A percentile compares a stretch with the other conserved stretches of the same genome.
phyloP scores from a whole-genome alignment of 371 early-diverging fungal species.

The Syncephalastrum contaminatum region DNA sequence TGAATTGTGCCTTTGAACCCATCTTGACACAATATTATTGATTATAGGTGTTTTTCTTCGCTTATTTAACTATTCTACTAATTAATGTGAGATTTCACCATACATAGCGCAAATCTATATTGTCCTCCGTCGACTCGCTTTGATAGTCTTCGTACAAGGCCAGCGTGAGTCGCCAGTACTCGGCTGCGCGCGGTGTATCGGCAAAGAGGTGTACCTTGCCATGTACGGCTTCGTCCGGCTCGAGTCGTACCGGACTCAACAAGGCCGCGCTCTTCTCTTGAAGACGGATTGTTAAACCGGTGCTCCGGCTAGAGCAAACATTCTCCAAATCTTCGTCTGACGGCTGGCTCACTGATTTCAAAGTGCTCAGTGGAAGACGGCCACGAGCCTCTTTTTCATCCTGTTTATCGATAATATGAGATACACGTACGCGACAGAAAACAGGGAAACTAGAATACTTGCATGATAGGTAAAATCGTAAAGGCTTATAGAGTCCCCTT shows the following conservation, averaged over 20 bases:
- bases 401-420: conserved; percentile 3
- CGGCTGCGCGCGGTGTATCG: conserved; percentile 5
- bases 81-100: neutral
- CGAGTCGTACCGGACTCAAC: conserved; percentile 9
- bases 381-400: neutral
- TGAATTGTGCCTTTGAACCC: too few species aligned
- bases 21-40: too few species aligned
- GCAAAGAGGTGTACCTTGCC: conserved; percentile 17
- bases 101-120: conserved; percentile 8
- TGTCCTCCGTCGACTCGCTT: conserved; percentile 1
- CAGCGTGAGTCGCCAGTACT: conserved; percentile 10
- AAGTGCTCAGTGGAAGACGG: conserved; percentile 5
- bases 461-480: too few species aligned
- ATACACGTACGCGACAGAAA: conserved; percentile 5
- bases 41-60: too few species aligned
- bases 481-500: too few species aligned
- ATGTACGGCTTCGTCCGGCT: conserved; percentile 10
- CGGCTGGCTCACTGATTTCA: conserved; percentile 5
- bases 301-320: conserved; percentile 4
- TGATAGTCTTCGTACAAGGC: neutral
- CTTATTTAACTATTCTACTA: too few species aligned
- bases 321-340: conserved; percentile 14
- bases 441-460: conserved; percentile 1
- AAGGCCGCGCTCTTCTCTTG: conserved; percentile 5
- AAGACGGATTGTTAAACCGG: conserved; percentile 11